A percentile compares a stretch with the other conserved stretches of the same genome.
Evolutionary conservation across 768 basidiomycete genomes (phyloP).

Genomic region (Russula emetica): DNA sequence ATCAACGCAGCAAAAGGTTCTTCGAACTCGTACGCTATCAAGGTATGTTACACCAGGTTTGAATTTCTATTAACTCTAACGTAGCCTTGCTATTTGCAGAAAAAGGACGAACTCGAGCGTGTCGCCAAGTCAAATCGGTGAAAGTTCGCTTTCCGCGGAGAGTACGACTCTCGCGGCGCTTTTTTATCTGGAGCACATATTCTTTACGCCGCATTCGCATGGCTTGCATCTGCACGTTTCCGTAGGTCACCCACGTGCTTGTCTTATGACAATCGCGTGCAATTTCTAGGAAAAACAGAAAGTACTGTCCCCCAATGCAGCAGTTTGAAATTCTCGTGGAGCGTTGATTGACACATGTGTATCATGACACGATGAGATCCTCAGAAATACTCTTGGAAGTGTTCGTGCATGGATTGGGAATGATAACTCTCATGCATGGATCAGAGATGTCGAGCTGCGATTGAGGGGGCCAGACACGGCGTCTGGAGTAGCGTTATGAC

Average conservation of each 20-base stretch:
- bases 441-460: constrained; percentile 1
- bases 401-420: not conserved
- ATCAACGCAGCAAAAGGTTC: constrained; percentile 99
- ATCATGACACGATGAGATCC: constrained; percentile 8
- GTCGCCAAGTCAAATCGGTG: constrained; percentile 99
- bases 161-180: constrained; percentile 2
- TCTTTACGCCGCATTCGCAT: constrained; percentile 15
- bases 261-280: constrained; percentile 15
- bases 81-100: constrained; percentile 43
- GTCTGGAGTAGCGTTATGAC: constrained; percentile 7
- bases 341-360: constrained; percentile 17
- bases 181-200: not conserved
- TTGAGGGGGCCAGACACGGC: constrained; percentile 13
- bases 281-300: constrained; percentile 11
- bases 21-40: constrained; percentile 99
- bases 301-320: constrained; percentile 13
- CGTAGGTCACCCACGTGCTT: constrained; percentile 17
- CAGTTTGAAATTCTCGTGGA: constrained; percentile 15
- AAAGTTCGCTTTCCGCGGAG: constrained; percentile 36
- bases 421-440: constrained; percentile 5
- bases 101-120: constrained; percentile 99
- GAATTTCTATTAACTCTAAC: constrained; percentile 2
- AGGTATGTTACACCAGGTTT: constrained; percentile 49
- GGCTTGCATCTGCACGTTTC: constrained; percentile 13
- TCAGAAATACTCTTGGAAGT: constrained; percentile 16